These are phyloP conservation scores for Leptographium procerum DNA, from an alignment of 2,329 filamentous ascomycete species.

Conservation along the genomic window DNA sequence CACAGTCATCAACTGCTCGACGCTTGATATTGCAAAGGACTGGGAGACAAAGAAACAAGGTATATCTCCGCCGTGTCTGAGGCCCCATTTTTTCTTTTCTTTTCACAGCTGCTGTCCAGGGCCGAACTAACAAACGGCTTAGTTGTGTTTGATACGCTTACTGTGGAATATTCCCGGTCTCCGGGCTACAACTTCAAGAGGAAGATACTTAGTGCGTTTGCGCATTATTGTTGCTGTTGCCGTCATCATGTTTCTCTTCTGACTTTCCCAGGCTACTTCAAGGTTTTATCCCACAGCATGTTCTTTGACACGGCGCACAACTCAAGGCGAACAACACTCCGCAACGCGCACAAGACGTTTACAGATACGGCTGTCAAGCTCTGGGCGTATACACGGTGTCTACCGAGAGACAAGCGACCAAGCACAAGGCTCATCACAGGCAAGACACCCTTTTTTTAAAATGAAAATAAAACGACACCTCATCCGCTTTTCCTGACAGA, in stretches of 20 bases:
- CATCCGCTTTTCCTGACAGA: background rate
- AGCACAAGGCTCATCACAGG: constrained; percentile 49
- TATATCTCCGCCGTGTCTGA: constrained; percentile 21
- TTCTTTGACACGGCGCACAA: constrained; percentile 76
- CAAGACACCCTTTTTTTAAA: too few species aligned
- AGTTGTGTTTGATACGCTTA: constrained; percentile 60
- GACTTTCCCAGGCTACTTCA: constrained; percentile 47
- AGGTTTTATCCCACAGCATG: constrained; percentile 75
- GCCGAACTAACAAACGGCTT: constrained; percentile 1
- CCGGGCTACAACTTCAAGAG: constrained; percentile 71
- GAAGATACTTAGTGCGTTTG: constrained; percentile 56
- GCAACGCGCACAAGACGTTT: constrained; percentile 68
- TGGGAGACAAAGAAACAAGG: constrained; percentile 37
- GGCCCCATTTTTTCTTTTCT: too few species aligned
- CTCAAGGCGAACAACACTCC: constrained; percentile 51
- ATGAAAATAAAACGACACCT: too few species aligned
- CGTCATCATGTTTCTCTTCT: background rate
- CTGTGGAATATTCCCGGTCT: constrained; percentile 60
- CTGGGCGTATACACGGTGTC: constrained; percentile 48
- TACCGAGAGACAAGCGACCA: constrained; percentile 47
- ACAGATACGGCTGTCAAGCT: constrained; percentile 67
- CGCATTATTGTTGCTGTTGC: background rate
- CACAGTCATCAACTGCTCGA: constrained; percentile 59
- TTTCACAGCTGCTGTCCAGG: too few species aligned
- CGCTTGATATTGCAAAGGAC: constrained; percentile 65